Conservation (phyloP, 192 early-diverging fungal species). For the Chytriomyces hyalinus region DNA sequence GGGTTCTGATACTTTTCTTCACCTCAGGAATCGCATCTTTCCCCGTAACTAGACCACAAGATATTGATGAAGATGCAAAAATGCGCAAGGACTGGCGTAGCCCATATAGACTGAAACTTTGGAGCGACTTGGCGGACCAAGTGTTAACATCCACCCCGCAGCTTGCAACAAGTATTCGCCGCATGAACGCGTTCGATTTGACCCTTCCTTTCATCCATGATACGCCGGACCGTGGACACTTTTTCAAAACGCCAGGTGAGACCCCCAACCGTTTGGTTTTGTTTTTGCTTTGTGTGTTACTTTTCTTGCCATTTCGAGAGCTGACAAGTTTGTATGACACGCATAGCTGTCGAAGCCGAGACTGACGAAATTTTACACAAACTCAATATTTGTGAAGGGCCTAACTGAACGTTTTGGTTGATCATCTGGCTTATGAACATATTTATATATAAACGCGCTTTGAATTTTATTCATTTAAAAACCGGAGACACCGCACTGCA, state of each 20-base stretch:
- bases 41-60: not conserved
- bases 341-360: conserved; percentile 10
- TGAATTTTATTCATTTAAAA: no score
- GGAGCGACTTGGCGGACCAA: not conserved
- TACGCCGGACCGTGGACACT: not conserved
- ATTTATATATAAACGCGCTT: no score
- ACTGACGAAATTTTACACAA: conserved; percentile 12
- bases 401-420: no score
- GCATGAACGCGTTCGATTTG: not conserved
- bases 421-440: no score
- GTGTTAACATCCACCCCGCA: not conserved
- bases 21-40: not conserved
- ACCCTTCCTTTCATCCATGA: conserved; percentile 3
- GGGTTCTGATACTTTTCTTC: not conserved
- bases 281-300: not conserved
- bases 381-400: conserved; percentile 6
- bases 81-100: conserved; percentile 24
- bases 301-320: not conserved
- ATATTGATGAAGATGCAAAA: not conserved
- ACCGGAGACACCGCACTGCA: no score
- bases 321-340: not conserved
- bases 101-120: not conserved
- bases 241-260: conserved; percentile 16
- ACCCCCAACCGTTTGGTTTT: not conserved
- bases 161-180: not conserved